Evolutionary conservation across 306 rosid species (phyloP), one percentile per base, ranked within the genome.

Genomic region (Datisca glomerata): DNA sequence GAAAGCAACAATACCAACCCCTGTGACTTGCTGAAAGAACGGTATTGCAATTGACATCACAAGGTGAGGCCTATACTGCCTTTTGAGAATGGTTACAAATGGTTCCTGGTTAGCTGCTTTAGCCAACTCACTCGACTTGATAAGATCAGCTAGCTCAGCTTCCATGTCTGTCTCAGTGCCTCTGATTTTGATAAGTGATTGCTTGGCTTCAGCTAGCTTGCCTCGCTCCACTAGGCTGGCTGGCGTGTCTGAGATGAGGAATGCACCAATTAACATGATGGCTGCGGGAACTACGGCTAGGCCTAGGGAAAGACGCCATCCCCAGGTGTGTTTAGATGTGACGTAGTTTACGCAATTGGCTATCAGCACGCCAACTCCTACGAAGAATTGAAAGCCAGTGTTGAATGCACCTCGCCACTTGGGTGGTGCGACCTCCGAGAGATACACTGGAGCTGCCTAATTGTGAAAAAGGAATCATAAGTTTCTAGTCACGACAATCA

Each of bases 331-430:
- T 29, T 69, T 66, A 1, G 85, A 57, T 0, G 82, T 75, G 55
- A n/a, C 80, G 0, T 18, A 78, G 60, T 85, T 77, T 21, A 85
- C 69, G 74, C 75, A 61, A 16, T 51, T 52, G 13, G 93, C 72
- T 0, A 39, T 67, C 0, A 77, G 60, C 32, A 75, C 80, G 0
- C 93, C 96, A 0, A 74, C 12, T 18, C 76, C 69, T 0, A 85
- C 17, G 63, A 67, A 85, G 47, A 80, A 70, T 14, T 74, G 74
- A 24, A 85, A 85, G 13, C 81, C 85, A 6, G 87, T 24, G 61
- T 72, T 72, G 70, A 85, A 80, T 5, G 96, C 82, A 0, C 93
- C 93, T 12, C 93, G 70, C 80, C 82, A 80, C 47, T 70, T 74
- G 0, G 89, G 31, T 13, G 85, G 96, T 31, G 96, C 82, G 3